A percentile compares a stretch with the other conserved stretches of the same genome.
phyloP scores from a whole-genome alignment of 176 grass and related monocot genomes.

The Aegilops speltoides region DNA sequence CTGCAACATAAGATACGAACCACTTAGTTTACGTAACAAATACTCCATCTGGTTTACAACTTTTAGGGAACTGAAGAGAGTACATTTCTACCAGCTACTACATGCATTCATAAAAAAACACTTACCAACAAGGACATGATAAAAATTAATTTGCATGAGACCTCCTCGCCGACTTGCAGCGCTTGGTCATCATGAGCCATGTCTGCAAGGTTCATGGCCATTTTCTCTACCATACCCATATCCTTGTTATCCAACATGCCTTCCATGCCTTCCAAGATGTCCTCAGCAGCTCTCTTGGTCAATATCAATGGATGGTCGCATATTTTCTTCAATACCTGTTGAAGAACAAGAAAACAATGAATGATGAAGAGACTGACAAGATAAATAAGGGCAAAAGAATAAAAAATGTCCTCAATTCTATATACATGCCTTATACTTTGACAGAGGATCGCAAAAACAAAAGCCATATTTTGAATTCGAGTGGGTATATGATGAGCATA shows the following conservation, averaged over 20 bases:
- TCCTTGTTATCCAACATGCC: constrained; percentile 82
- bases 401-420: background rate
- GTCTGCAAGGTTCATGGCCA: constrained; percentile 87
- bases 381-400: background rate
- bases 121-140: constrained; percentile 86
- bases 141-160: constrained; percentile 92
- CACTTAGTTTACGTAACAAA: constrained; percentile 30
- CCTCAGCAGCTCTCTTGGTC: constrained; percentile 91
- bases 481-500: background rate
- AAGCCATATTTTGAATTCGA: background rate
- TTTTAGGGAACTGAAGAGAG: background rate
- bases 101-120: constrained; percentile 18
- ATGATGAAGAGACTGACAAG: background rate
- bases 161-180: constrained; percentile 52
- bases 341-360: constrained; percentile 12
- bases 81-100: constrained; percentile 8
- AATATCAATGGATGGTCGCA: constrained; percentile 93
- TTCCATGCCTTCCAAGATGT: constrained; percentile 89
- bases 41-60: background rate
- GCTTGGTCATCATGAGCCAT: constrained; percentile 53
- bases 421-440: background rate
- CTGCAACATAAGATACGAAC: constrained; percentile 46
- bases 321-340: constrained; percentile 97
- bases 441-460: background rate
- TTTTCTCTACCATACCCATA: constrained; percentile 69